Percentiles rank a stretch among this genome's conserved stretches.
Evolutionary conservation across 2,329 filamentous ascomycete genomes (phyloP).

Genomic region (Colletotrichum tofieldiae): DNA sequence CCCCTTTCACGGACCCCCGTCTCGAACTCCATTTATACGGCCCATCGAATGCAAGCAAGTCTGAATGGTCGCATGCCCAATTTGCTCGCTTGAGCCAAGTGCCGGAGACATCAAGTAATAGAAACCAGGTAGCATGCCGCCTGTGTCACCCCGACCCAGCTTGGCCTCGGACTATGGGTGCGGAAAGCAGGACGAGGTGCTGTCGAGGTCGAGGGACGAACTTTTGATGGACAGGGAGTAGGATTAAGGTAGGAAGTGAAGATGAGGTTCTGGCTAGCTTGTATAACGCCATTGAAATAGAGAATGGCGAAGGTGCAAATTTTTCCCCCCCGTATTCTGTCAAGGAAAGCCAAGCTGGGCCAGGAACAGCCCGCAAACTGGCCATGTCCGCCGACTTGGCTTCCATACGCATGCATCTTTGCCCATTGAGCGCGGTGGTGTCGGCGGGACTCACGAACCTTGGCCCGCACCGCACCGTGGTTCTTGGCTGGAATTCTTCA

Average conservation of each 20-base stretch:
- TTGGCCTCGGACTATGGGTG: not conserved
- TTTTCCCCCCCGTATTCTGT: conserved; percentile 19
- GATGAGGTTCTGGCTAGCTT: conserved; percentile 4
- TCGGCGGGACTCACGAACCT: conserved; percentile 17
- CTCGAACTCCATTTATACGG: not conserved
- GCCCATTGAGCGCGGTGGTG: not conserved
- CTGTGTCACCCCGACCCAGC: not conserved
- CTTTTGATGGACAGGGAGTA: conserved; percentile 1
- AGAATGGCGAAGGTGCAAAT: conserved; percentile 22
- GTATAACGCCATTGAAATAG: conserved; percentile 33
- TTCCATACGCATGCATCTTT: conserved; percentile 3
- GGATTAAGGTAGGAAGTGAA: not conserved
- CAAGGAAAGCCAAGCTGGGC: not conserved
- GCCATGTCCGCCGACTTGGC: conserved; percentile 26
- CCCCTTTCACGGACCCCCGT: not conserved
- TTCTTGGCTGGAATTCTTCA: conserved; percentile 4
- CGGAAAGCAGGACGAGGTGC: not conserved
- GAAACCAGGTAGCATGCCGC: not conserved
- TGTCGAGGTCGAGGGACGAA: not conserved
- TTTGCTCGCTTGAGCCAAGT: not conserved
- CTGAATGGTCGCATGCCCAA: not conserved
- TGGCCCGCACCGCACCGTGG: conserved; percentile 9
- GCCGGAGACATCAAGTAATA: not conserved
- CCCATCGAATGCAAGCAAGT: conserved; percentile 2
- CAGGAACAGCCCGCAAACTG: conserved; percentile 1